A percentile compares a stretch with the other conserved stretches of the same genome.
These are phyloP conservation scores for Solanum etuberosum DNA, from an alignment of 257 asterid genomes.

Conservation along the genomic window DNA sequence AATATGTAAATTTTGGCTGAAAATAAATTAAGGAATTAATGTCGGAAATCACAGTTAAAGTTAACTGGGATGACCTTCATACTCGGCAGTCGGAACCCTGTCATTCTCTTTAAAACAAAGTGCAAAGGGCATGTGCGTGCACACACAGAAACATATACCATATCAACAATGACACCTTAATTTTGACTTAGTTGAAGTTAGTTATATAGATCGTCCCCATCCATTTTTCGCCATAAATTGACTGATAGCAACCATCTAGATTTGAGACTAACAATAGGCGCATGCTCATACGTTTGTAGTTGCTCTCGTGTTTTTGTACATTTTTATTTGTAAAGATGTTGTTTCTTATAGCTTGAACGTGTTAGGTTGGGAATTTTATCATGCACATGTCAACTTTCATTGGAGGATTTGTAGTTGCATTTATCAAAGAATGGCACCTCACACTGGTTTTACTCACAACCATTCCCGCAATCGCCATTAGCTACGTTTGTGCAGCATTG, in stretches of 20 bases:
- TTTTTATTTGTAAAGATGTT: not conserved
- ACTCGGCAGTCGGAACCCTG: no score
- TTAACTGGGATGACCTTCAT: no score
- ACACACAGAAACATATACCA: not conserved
- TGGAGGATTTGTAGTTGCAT: constrained; percentile 45
- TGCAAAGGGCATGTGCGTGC: no score
- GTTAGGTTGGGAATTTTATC: constrained; percentile 47
- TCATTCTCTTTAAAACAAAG: no score
- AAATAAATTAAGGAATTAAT: no score
- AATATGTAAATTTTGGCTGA: no score
- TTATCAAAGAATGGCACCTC: constrained; percentile 46
- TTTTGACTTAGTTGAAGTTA: not conserved
- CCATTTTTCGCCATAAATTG: not conserved
- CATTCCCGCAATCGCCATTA: constrained; percentile 22
- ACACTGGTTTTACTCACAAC: constrained; percentile 31
- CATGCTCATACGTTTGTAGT: not conserved
- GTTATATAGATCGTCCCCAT: not conserved
- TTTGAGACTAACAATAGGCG: not conserved
- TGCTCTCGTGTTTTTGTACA: not conserved
- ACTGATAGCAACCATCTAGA: not conserved
- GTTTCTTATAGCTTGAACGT: not conserved
- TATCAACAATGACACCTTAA: not conserved
- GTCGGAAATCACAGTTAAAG: no score
- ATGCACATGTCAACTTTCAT: constrained; percentile 38
- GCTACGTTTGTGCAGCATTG: constrained; percentile 18